Evolutionary conservation across 2,329 filamentous ascomycete genomes (phyloP).

Genomic region (Aspergillus versicolor): DNA sequence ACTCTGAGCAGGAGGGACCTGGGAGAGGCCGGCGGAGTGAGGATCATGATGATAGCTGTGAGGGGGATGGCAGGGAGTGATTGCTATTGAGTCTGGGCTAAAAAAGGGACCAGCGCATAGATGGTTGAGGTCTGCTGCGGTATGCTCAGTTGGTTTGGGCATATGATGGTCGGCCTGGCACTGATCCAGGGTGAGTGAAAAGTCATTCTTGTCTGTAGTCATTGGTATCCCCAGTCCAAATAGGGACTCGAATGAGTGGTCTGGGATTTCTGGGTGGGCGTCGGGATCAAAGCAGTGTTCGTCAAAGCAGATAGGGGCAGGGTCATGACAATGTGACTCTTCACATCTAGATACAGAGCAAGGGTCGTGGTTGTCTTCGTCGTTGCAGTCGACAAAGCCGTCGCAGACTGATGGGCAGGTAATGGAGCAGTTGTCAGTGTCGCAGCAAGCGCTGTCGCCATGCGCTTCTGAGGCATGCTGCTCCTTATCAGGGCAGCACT

Average conservation of each 20-base stretch:
- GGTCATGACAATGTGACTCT: conserved; percentile 27
- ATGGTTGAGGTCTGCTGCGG: conserved; percentile 15
- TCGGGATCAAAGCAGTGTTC: conserved; percentile 31
- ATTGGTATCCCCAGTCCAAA: conserved; percentile 33
- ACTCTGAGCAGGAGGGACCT: conserved; percentile 17
- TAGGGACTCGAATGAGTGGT: conserved; percentile 32
- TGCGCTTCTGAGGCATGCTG: conserved; percentile 26
- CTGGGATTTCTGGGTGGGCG: conserved; percentile 20
- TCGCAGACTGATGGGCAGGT: conserved; percentile 42
- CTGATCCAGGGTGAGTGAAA: conserved; percentile 24
- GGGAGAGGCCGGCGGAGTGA: conserved; percentile 31
- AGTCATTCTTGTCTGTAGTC: conserved; percentile 27
- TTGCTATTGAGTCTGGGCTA: conserved; percentile 19
- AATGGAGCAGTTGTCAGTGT: conserved; percentile 38
- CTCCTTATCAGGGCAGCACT: conserved; percentile 31
- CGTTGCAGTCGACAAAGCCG: conserved; percentile 42
- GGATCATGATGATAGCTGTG: conserved; percentile 28
- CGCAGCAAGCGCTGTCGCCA: conserved; percentile 39
- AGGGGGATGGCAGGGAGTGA: conserved; percentile 25
- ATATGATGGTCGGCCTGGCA: conserved; percentile 21
- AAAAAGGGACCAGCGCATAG: conserved; percentile 19
- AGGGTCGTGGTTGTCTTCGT: conserved; percentile 25
- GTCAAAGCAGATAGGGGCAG: conserved; percentile 40
- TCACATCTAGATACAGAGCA: conserved; percentile 38
- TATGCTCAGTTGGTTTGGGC: conserved; percentile 22